These are phyloP conservation scores for Xylariaceae sp. DNA, from an alignment of 2,329 filamentous ascomycete genomes.

Conservation along the genomic window DNA sequence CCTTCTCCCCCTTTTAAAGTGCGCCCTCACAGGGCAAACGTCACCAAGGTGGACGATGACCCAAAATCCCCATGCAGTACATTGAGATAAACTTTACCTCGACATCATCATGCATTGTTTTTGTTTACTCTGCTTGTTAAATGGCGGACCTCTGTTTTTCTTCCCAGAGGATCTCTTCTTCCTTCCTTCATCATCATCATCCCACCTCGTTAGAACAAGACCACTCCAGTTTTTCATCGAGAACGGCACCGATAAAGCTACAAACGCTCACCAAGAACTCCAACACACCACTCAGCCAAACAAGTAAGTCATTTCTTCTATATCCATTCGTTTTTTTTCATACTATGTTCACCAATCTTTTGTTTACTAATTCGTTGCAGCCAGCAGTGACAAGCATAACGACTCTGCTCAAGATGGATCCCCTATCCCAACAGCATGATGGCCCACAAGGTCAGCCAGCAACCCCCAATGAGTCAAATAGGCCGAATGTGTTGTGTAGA, in stretches of 20 bases:
- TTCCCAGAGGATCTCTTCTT: too few relatives aligned
- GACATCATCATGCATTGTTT: too few relatives aligned
- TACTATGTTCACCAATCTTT: background rate
- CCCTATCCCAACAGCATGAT: background rate
- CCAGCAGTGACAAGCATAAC: background rate
- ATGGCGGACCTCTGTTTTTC: too few relatives aligned
- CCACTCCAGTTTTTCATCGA: too few relatives aligned
- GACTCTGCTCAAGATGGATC: background rate
- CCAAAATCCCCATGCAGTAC: background rate
- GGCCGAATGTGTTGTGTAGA: too few relatives aligned
- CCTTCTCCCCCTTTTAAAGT: background rate
- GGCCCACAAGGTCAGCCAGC: background rate
- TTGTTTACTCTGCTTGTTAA: too few relatives aligned
- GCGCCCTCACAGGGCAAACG: background rate
- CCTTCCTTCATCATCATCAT: too few relatives aligned
- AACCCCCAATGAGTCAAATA: too few relatives aligned
- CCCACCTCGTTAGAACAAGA: too few relatives aligned
- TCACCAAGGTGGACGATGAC: background rate
- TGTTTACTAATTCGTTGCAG: background rate
- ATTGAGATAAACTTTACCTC: background rate
- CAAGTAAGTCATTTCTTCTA: background rate
- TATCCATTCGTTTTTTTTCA: background rate
- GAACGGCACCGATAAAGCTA: too few relatives aligned
- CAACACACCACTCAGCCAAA: too few relatives aligned
- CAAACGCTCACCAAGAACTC: too few relatives aligned